These are phyloP conservation scores for Candida peoriensis DNA, from an alignment of 805 yeast species.

Conservation along the genomic window DNA sequence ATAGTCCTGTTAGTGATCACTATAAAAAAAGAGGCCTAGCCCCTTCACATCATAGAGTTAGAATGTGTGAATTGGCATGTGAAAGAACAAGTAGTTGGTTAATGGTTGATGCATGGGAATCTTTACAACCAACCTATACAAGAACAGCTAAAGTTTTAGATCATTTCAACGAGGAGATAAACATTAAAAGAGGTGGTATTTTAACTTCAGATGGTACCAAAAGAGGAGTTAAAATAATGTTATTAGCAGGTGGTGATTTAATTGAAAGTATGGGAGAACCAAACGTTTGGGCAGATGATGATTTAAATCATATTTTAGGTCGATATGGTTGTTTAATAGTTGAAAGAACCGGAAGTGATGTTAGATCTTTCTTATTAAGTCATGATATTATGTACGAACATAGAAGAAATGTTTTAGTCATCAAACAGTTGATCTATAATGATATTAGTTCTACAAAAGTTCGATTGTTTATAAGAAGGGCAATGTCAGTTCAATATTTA, in stretches of 20 bases:
- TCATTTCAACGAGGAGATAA: slow-evolving; percentile 93
- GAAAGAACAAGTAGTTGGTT: slow-evolving; percentile 96
- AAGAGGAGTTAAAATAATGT: slow-evolving; percentile 90
- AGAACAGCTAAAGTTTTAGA: slow-evolving; percentile 94
- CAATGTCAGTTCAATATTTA: slow-evolving; percentile 94
- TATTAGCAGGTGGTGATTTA: slow-evolving; percentile 95
- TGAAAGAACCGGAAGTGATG: slow-evolving; percentile 96
- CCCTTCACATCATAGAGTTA: slow-evolving; percentile 79
- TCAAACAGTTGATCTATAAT: slow-evolving; percentile 92
- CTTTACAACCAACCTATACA: slow-evolving; percentile 83
- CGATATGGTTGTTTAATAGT: slow-evolving; percentile 95
- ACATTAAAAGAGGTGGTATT: slow-evolving; percentile 85
- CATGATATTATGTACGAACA: slow-evolving; percentile 99
- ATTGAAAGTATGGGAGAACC: slow-evolving; percentile 99
- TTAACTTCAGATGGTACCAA: slow-evolving; percentile 50
- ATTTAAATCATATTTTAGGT: slow-evolving; percentile 91
- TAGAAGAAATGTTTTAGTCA: slow-evolving; percentile 85
- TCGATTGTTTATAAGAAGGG: slow-evolving; percentile 83
- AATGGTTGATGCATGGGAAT: slow-evolving; percentile 99
- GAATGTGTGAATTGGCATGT: slow-evolving; percentile 98
- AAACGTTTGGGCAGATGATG: slow-evolving; percentile 97
- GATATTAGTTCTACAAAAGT: slow-evolving; percentile 96
- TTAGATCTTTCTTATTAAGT: slow-evolving; percentile 80
- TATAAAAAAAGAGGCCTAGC: slow-evolving; percentile 93
- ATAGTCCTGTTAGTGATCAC: slow-evolving; percentile 90